phyloP scores from a whole-genome alignment of 768 basidiomycete genomes.

The Boletus rubroflammeus region DNA sequence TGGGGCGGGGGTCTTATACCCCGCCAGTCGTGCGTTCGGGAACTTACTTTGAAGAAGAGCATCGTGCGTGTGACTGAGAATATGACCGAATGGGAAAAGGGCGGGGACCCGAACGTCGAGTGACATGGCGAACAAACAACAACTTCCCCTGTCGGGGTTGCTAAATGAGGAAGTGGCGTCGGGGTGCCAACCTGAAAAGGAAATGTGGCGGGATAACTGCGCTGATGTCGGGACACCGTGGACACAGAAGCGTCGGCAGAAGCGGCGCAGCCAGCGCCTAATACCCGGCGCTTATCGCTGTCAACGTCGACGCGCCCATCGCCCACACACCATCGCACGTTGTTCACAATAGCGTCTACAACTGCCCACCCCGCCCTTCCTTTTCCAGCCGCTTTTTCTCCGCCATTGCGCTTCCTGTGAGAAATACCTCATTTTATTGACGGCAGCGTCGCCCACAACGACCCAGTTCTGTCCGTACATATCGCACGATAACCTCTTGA shows the following conservation, averaged over 20 bases:
- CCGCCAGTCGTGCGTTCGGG: conserved; percentile 11
- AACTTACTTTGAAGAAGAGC: conserved; percentile 17
- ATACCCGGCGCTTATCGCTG: conserved; percentile 17
- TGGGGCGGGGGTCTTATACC: conserved; percentile 27
- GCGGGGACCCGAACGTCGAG: conserved; percentile 29
- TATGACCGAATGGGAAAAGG: conserved; percentile 13
- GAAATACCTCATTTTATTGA: neutral
- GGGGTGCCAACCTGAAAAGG: conserved; percentile 11
- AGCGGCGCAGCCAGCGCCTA: conserved; percentile 5
- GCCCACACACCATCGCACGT: conserved; percentile 14
- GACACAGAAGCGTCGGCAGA: conserved; percentile 18
- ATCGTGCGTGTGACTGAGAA: conserved; percentile 12
- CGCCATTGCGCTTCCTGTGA: conserved; percentile 4
- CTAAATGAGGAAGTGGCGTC: conserved; percentile 23
- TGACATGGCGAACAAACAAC: conserved; percentile 14
- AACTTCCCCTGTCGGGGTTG: conserved; percentile 10
- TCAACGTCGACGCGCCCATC: conserved; percentile 2
- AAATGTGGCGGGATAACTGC: conserved; percentile 21
- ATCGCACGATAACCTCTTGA: neutral
- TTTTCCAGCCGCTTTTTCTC: neutral
- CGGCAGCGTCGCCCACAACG: neutral
- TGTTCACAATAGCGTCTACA: neutral
- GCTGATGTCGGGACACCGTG: conserved; percentile 20
- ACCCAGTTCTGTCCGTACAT: neutral
- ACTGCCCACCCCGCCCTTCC: neutral